A percentile compares a stretch with the other conserved stretches of the same genome.
Evolutionary conservation across 1,284 basidiomycete genomes (phyloP).

Genomic region (Gastroboletus turbinatus): DNA sequence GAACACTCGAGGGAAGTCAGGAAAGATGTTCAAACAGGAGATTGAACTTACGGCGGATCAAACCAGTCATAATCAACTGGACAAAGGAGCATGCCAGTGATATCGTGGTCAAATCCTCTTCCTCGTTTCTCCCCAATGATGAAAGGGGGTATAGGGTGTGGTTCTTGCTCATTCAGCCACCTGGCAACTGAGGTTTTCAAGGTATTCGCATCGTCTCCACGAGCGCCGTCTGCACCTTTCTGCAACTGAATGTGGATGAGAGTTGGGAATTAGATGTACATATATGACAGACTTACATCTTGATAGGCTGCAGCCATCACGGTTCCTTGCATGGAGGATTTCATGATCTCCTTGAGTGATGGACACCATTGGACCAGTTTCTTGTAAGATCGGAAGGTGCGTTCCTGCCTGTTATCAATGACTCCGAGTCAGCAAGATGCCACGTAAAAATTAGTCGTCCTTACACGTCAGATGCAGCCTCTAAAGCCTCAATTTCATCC

Average conservation of each 20-base stretch:
- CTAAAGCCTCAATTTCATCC: too few species aligned
- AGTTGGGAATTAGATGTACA: too few species aligned
- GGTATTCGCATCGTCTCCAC: constrained; percentile 18
- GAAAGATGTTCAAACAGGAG: neutral
- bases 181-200: constrained; percentile 14
- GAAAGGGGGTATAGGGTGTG: constrained; percentile 9
- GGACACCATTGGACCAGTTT: too few species aligned
- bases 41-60: constrained; percentile 14
- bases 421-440: too few species aligned
- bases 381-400: too few species aligned
- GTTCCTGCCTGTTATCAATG: too few species aligned
- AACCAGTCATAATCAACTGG: constrained; percentile 31
- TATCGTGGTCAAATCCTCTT: constrained; percentile 27
- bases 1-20: neutral
- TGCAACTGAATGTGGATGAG: neutral
- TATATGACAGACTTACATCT: neutral
- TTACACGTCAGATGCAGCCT: too few species aligned
- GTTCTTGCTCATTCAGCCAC: constrained; percentile 22
- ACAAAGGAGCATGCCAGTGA: constrained; percentile 28
- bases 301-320: neutral
- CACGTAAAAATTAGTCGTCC: too few species aligned
- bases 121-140: neutral
- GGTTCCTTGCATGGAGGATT: neutral
- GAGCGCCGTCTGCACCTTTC: constrained; percentile 14
- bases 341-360: neutral